Conservation (phyloP, 2,329 filamentous ascomycete species). For the Alternaria brassicicola region DNA sequence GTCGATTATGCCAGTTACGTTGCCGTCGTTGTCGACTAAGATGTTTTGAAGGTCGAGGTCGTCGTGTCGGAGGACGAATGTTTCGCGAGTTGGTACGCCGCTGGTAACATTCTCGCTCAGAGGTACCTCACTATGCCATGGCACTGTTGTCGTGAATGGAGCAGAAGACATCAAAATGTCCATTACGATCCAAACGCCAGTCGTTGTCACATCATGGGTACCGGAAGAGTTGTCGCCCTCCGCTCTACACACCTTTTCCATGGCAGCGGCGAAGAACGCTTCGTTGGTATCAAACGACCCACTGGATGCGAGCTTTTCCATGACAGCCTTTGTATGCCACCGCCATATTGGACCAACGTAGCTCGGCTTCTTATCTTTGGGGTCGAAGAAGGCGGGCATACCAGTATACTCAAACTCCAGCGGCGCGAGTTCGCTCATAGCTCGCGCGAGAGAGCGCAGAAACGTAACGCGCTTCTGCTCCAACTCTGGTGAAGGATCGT, state of each 20-base stretch:
- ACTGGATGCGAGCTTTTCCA: not conserved
- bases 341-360: not conserved
- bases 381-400: conserved; percentile 6
- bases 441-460: conserved; percentile 18
- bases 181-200: not conserved
- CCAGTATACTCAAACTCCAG: conserved; percentile 21
- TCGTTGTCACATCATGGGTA: not conserved
- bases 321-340: conserved; percentile 1
- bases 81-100: not conserved
- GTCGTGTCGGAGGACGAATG: conserved; percentile 28
- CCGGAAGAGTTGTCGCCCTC: not conserved
- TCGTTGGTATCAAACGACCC: conserved; percentile 5
- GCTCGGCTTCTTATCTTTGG: not conserved
- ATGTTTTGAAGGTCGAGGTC: conserved; percentile 38
- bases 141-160: not conserved
- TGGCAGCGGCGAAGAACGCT: conserved; percentile 4
- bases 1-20: conserved; percentile 33
- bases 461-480: conserved; percentile 17
- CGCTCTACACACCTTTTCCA: not conserved
- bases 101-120: not conserved
- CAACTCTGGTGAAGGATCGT: not conserved
- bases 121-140: not conserved
- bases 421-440: conserved; percentile 11
- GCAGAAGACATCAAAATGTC: not conserved
- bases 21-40: conserved; percentile 20